Base-by-base conservation (phyloP, 2,329 filamentous ascomycete species). In the Nigrospora osmanthi region DNA sequence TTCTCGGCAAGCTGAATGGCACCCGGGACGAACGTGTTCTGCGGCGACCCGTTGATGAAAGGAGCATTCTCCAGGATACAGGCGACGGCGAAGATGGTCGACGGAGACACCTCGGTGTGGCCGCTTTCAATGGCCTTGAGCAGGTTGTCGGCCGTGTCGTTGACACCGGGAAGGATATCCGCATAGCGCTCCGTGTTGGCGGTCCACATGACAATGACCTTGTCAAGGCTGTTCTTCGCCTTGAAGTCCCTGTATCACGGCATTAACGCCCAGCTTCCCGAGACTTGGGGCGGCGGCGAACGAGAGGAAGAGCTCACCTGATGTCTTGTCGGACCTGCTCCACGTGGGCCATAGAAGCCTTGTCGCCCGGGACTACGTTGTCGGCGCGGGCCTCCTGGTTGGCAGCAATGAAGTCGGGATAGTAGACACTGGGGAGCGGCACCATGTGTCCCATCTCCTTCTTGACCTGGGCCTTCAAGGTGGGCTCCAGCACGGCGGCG, bases 41-140 rank as follows among this genome's bases (percentile, higher is more conserved):
- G 93, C 32, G 93, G 93, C 52, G 93, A 98, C 47, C 93, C 93
- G 69, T 98, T 98, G 83, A 98, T 96, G 76, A 98, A 98, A 3
- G 93, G 91, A 12, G 82, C 79, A 32, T 81, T 76, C 65, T 98
- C 93, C 36, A 96, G 79, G 59, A 97, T 95, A 62, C 81, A 93
- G 43, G 93, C 91, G 43, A 98, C 88, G 11, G 93, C 89, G 60
- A 98, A 98, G 58, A 98, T 80, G 42, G 91, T 97, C 17, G 93
- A 97, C 30, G 93, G 93, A 14, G 93, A 80, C n/a, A 98, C 80
- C 64, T 98, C 93, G 51, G 83, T 79, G 63, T 98, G 89, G 38
- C 91, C 89, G 51, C 75, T 65, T 69, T 91, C 83, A 63, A 98
- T 95, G 42, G 93, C 76, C 63, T 85, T 84, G 64, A 97, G 72